A percentile compares a stretch with the other conserved stretches of the same genome.
Evolutionary conservation across 257 asterid species (phyloP).

Genomic region (Solanum piurae): DNA sequence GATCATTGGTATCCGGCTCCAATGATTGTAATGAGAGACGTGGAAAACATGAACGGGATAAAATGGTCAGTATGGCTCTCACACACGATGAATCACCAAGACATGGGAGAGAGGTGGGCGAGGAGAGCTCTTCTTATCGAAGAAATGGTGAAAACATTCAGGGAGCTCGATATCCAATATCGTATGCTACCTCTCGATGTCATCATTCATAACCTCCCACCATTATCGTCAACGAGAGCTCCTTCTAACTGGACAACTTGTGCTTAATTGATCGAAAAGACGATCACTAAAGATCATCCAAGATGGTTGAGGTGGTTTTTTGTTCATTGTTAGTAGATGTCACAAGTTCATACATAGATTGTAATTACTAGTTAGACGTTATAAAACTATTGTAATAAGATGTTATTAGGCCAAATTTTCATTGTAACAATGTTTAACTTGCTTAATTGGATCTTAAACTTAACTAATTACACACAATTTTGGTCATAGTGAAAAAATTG

Average conservation of each 20-base stretch:
- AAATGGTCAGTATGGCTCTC: constrained; percentile 71
- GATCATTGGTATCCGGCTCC: constrained; percentile 84
- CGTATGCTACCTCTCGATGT: constrained; percentile 67
- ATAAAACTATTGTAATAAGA: neutral
- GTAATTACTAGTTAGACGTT: neutral
- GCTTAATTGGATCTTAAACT: neutral
- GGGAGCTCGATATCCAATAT: constrained; percentile 74
- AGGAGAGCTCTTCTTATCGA: constrained; percentile 64
- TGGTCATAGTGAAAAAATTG: neutral
- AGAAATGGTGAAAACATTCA: constrained; percentile 63
- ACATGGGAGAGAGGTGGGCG: constrained; percentile 83
- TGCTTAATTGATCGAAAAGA: neutral
- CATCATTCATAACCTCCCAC: constrained; percentile 62
- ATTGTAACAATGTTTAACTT: neutral
- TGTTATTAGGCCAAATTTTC: neutral
- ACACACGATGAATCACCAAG: constrained; percentile 72
- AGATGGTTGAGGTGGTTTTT: neutral
- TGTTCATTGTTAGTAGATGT: neutral
- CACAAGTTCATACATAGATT: neutral
- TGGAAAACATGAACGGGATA: constrained; percentile 77
- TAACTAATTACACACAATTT: neutral
- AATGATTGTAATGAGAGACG: constrained; percentile 59
- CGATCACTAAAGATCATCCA: neutral
- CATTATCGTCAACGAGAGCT: constrained; percentile 33
- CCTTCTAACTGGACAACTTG: constrained; percentile 64